These are phyloP conservation scores for Cornus kousa DNA, from an alignment of 148 eudicot genomes.

Conservation along the genomic window DNA sequence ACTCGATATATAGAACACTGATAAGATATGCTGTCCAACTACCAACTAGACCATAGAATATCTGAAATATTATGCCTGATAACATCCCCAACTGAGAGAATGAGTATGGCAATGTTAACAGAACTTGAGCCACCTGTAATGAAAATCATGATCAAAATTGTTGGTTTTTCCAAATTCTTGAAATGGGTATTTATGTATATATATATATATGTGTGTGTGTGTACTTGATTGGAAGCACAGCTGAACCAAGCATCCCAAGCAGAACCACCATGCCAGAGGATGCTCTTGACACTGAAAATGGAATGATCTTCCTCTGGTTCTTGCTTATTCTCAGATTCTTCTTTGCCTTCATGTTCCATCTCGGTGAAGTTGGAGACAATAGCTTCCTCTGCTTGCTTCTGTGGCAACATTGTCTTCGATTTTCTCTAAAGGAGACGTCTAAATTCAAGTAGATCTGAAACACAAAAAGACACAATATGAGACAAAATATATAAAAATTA, in stretches of 20 bases:
- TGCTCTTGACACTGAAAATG: constrained; percentile 35
- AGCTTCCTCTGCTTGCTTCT: constrained; percentile 53
- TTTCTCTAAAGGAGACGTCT: background rate
- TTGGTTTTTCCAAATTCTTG: background rate
- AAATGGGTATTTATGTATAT: constrained; percentile 1
- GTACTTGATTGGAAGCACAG: constrained; percentile 84
- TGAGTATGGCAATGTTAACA: constrained; percentile 81
- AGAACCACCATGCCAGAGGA: constrained; percentile 88
- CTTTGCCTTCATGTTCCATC: constrained; percentile 25
- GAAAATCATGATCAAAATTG: background rate
- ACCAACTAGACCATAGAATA: constrained; percentile 77
- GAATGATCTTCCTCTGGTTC: constrained; percentile 33
- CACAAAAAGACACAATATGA: constrained; percentile 18
- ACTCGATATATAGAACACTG: constrained; percentile 83
- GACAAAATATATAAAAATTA: constrained; percentile 14
- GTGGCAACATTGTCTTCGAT: constrained; percentile 36
- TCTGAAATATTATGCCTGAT: constrained; percentile 68
- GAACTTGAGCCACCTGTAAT: constrained; percentile 81
- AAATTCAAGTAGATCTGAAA: constrained; percentile 26
- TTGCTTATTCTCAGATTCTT: constrained; percentile 10
- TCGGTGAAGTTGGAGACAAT: constrained; percentile 39
- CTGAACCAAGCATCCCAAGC: constrained; percentile 93
- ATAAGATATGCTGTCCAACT: constrained; percentile 94
- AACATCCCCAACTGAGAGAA: constrained; percentile 84
- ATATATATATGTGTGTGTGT: background rate